Conservation (phyloP, 1,139 yeast genomes). For the Kodamaea derodonti region DNA sequence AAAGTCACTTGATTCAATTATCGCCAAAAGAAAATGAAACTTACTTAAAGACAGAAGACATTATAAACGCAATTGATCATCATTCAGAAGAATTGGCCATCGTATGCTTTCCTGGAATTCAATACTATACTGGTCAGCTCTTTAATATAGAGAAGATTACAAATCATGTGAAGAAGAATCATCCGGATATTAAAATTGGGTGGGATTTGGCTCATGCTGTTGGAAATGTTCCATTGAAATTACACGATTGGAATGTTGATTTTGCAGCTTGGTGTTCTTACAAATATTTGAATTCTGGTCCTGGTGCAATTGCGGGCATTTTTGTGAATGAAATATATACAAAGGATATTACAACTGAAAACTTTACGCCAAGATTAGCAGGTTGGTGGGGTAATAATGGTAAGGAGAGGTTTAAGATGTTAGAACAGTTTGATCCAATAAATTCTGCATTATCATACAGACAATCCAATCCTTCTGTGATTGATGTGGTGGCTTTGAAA, state of each 20-base stretch:
- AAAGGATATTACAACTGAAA: slow-evolving; percentile 24
- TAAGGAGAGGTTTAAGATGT: slow-evolving; percentile 70
- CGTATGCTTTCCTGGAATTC: slow-evolving; percentile 82
- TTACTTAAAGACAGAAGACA: slow-evolving; percentile 58
- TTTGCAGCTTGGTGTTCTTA: slow-evolving; percentile 95
- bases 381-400: slow-evolving; percentile 98
- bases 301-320: slow-evolving; percentile 86
- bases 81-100: slow-evolving; percentile 66
- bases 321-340: slow-evolving; percentile 61
- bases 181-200: slow-evolving; percentile 60
- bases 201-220: slow-evolving; percentile 97
- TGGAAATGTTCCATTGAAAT: slow-evolving; percentile 72
- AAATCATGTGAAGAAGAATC: slow-evolving; percentile 42
- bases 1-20: slow-evolving; percentile 61
- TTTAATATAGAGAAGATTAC: slow-evolving; percentile 75
- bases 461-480: slow-evolving; percentile 89
- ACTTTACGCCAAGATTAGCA: slow-evolving; percentile 65
- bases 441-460: slow-evolving; percentile 81
- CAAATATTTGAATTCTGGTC: slow-evolving; percentile 88
- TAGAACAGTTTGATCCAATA: slow-evolving; percentile 73
- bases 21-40: slow-evolving; percentile 48
- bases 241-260: slow-evolving; percentile 89
- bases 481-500: slow-evolving; percentile 70
- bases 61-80: slow-evolving; percentile 51
- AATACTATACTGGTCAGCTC: slow-evolving; percentile 86